Base-by-base conservation (phyloP, 2,329 filamentous ascomycete species). In the Colletotrichum eremochloae region DNA sequence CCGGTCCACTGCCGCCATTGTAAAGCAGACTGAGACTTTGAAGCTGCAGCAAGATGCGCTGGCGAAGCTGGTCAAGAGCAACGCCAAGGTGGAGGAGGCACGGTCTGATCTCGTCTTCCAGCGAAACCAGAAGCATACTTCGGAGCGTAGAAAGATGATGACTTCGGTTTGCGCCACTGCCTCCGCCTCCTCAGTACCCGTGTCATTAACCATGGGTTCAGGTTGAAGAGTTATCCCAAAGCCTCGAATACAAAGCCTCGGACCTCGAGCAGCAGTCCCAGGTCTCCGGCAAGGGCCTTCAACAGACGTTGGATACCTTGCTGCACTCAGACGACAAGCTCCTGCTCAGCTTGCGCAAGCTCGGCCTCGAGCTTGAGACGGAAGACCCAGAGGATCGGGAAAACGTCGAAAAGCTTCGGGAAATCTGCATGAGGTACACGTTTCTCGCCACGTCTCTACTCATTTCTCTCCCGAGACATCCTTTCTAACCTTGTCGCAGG, bases 271-370 rank as follows among this genome's bases (percentile, higher is more conserved):
- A 88, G 72, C 87, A 91, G 52, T 79, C 79, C 7, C 85, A 85
- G 9, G 81, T 80, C 0, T 82, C 85, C 0, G 83, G 83, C 5
- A 79, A 82, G 1, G 80, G 81, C 3, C 78, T 91, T 20, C 85
- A 84, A 58, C 82, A 86, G 67, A 85, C 85, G 0, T 81, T 90
- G 0, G 84, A 86, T 31, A 82, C 82, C 20, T 79, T 88, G 14
- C 81, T 93, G 11, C 83, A 84, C 11, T 88, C 89, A 1, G 92
- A 94, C 72, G 91, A 94, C 77, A 90, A 88, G 73, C 83, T 93
- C 2, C 82, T 94, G 1, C 84, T 87, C 29, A 90, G 90, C 71
- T 82, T 94, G 3, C 90, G 92, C 77, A 92, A 92, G 75, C 84
- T 94, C 2, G 87, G 91, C 0, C 86, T 86, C 71, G 90, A 91